phyloP scores from a whole-genome alignment of 306 rosid genomes.

The Dalbergia cultrata region DNA sequence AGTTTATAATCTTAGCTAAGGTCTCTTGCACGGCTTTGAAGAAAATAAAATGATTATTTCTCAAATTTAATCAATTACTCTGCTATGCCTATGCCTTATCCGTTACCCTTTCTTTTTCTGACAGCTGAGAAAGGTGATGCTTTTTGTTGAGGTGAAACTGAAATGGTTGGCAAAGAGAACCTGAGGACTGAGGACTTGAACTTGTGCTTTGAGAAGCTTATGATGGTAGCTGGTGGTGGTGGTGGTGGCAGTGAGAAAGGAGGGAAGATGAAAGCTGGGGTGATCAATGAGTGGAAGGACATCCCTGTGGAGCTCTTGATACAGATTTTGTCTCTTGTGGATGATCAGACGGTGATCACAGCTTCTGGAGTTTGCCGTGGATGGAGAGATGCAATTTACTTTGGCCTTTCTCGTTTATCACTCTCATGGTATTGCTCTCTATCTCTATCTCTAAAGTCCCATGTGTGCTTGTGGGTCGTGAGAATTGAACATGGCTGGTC shows the following conservation, averaged over 20 bases:
- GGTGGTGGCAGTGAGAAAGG: constrained; percentile 52
- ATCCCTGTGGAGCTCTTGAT: constrained; percentile 94
- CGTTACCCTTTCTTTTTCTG: background rate
- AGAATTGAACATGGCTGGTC: background rate
- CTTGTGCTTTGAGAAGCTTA: constrained; percentile 80
- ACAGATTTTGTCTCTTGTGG: constrained; percentile 79
- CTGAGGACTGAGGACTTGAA: constrained; percentile 75
- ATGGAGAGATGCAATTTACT: constrained; percentile 91
- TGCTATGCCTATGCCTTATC: constrained; percentile 31
- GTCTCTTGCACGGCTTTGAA: too few relatives aligned
- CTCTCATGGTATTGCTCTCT: constrained; percentile 70
- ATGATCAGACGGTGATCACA: constrained; percentile 74
- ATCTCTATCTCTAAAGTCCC: background rate
- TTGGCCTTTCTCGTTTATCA: constrained; percentile 80
- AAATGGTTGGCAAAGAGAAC: constrained; percentile 74
- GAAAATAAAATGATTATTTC: too few relatives aligned
- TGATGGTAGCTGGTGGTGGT: constrained; percentile 67
- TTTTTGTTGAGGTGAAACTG: constrained; percentile 31
- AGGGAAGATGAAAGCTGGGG: constrained; percentile 68
- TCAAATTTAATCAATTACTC: too few relatives aligned
- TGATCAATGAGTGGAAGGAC: constrained; percentile 80
- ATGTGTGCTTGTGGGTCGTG: background rate
- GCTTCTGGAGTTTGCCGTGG: constrained; percentile 95
- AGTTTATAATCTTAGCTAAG: too few relatives aligned
- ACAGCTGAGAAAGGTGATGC: constrained; percentile 34